Evolutionary conservation across 2,329 filamentous ascomycete species (phyloP).

Genomic region (Neonectria magnoliae): DNA sequence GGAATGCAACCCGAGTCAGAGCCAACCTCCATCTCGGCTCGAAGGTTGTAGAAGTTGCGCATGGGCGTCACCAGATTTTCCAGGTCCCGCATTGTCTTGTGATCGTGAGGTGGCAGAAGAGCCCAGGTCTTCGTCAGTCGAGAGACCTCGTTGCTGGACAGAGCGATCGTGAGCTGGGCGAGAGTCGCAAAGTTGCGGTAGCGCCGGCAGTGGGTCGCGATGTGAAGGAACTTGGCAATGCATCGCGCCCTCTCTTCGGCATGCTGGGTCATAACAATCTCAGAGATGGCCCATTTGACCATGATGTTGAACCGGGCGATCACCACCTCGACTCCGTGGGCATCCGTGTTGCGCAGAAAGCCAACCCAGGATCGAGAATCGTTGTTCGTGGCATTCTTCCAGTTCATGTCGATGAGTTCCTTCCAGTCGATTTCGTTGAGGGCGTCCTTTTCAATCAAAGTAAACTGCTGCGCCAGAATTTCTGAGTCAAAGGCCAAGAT

Average conservation of each 20-base stretch:
- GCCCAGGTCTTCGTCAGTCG: constrained; percentile 77
- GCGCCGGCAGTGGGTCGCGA: constrained; percentile 77
- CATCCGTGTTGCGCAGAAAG: constrained; percentile 77
- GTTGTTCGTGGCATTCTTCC: constrained; percentile 75
- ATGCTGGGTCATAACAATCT: constrained; percentile 78
- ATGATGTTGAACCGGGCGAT: constrained; percentile 89
- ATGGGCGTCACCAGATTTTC: constrained; percentile 80
- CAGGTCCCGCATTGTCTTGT: constrained; percentile 72
- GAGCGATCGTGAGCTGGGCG: constrained; percentile 81
- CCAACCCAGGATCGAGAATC: constrained; percentile 82
- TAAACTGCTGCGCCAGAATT: constrained; percentile 83
- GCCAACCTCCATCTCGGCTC: constrained; percentile 80
- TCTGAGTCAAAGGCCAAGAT: constrained; percentile 84
- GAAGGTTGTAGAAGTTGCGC: constrained; percentile 79
- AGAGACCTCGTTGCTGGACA: constrained; percentile 77
- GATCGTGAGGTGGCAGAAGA: constrained; percentile 72
- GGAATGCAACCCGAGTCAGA: constrained; percentile 80
- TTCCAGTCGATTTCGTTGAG: constrained; percentile 90
- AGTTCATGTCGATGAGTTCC: constrained; percentile 83
- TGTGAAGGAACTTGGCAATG: constrained; percentile 84
- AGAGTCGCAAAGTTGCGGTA: constrained; percentile 87
- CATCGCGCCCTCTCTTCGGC: constrained; percentile 78
- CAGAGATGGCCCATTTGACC: constrained; percentile 86
- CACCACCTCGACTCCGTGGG: constrained; percentile 82
- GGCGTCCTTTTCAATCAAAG: constrained; percentile 86